A percentile compares a stretch with the other conserved stretches of the same genome.
phyloP scores from a whole-genome alignment of 1,284 basidiomycete genomes.

The Pisolithus thermaeus region DNA sequence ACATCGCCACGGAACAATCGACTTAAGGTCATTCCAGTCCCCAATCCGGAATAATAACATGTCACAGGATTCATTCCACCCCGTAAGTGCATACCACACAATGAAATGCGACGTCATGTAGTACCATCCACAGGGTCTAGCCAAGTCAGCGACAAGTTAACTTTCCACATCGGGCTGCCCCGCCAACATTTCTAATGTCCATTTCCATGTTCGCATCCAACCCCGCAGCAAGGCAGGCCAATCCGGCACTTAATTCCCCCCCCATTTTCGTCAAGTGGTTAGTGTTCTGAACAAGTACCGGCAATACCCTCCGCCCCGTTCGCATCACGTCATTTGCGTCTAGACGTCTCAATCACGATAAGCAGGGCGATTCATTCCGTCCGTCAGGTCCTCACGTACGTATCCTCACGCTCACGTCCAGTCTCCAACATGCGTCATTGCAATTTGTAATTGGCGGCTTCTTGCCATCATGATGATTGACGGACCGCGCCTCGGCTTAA shows the following conservation, averaged over 20 bases:
- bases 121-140: background rate
- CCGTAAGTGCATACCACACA: background rate
- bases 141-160: background rate
- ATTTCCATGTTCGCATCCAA: background rate
- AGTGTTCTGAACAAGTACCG: background rate
- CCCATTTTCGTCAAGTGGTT: background rate
- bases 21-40: background rate
- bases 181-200: background rate
- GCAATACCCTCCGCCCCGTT: constrained; percentile 23
- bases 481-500: no score
- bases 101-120: background rate
- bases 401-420: background rate
- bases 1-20: background rate
- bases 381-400: background rate
- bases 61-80: background rate
- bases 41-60: background rate
- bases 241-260: background rate
- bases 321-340: constrained; percentile 16
- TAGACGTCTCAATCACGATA: constrained; percentile 17
- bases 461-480: no score
- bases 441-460: no score
- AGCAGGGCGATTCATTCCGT: constrained; percentile 3
- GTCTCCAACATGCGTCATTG: no score
- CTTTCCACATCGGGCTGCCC: background rate
- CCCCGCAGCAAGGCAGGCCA: background rate